Base-by-base conservation (phyloP, 2,329 filamentous ascomycete genomes). In the Botrytis tulipae region DNA sequence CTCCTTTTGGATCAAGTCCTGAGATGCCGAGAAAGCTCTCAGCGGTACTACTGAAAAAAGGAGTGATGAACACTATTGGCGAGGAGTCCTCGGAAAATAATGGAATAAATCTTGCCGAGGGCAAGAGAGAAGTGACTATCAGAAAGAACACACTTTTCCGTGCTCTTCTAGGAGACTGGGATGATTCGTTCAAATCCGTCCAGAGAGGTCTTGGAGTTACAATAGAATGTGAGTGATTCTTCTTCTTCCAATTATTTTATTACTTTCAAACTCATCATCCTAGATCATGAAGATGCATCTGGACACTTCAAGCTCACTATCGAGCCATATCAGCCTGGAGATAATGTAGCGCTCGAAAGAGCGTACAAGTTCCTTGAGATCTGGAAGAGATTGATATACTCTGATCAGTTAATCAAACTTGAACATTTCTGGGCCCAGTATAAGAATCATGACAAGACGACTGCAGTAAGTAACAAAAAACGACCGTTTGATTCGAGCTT, bases 311-410 rank as follows among this genome's bases (percentile, higher is more conserved):
- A 22, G n/a, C n/a, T 69, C 12, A 69, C 10, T 20, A 44, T 69
- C 54, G 66, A 69, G 35, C 48, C 66, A 69, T 69, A 69, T 4
- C 35, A 57, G 29, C 66, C 48, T 1, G 66, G 66, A 57, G 66
- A 69, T 37, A 25, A 44, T 10, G 66, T 37, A 57, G 66, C 66
- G 22, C 37, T 69, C 18, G 48, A 69, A 12, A 57, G 32, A 69
- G 66, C 66, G 4, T 9, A 69, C n/a, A 57, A 32, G 22, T 57
- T 69, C 12, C 25, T 69, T 32, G 66, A 57, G 14, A 32, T 69
- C 20, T 69, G 66, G 66, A 69, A 69, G 35, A 69, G n/a, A 25
- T 29, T 69, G 48, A 69, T 69, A 44, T 57, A 57, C 48, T 69
- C 66, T 57, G 48, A 69, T 57, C 48, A 69, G 5, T 25, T 69